These are phyloP conservation scores for Neurospora sp. DNA, from an alignment of 495 filamentous ascomycete genomes.

Conservation along the genomic window DNA sequence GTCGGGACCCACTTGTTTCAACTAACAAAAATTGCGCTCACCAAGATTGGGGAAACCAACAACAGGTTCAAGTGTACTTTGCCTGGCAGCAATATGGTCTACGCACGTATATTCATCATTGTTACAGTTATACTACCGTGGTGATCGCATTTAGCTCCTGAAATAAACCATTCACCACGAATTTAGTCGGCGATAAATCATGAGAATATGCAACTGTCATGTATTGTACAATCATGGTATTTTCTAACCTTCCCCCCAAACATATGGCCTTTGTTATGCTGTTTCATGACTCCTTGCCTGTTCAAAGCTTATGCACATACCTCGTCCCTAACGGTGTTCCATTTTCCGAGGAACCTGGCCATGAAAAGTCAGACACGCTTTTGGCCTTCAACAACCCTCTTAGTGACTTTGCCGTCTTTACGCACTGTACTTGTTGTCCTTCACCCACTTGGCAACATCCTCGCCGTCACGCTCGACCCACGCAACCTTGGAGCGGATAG, in stretches of 20 bases:
- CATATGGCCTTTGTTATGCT: background rate
- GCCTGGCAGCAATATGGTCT: background rate
- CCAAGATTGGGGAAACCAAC: background rate
- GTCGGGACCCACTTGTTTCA: background rate
- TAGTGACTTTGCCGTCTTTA: constrained; percentile 1
- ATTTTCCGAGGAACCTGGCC: constrained; percentile 1
- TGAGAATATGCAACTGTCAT: background rate
- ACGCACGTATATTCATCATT: background rate
- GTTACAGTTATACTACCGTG: background rate
- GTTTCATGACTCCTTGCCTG: background rate
- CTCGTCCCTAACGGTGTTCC: background rate
- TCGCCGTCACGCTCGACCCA: constrained; percentile 49
- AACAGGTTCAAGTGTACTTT: background rate
- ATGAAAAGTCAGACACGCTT: constrained; percentile 8
- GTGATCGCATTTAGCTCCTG: background rate
- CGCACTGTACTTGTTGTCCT: constrained; percentile 26
- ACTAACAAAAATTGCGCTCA: background rate
- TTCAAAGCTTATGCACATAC: background rate
- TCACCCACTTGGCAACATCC: constrained; percentile 45
- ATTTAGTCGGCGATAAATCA: background rate
- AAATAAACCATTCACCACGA: background rate
- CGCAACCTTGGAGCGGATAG: constrained; percentile 47
- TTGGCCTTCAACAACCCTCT: background rate
- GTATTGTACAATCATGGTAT: background rate
- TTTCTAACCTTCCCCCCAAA: background rate